A percentile compares a stretch with the other conserved stretches of the same genome.
These are phyloP conservation scores for Colletotrichum gigasporum DNA, from an alignment of 2,329 filamentous ascomycete species.

Conservation along the genomic window DNA sequence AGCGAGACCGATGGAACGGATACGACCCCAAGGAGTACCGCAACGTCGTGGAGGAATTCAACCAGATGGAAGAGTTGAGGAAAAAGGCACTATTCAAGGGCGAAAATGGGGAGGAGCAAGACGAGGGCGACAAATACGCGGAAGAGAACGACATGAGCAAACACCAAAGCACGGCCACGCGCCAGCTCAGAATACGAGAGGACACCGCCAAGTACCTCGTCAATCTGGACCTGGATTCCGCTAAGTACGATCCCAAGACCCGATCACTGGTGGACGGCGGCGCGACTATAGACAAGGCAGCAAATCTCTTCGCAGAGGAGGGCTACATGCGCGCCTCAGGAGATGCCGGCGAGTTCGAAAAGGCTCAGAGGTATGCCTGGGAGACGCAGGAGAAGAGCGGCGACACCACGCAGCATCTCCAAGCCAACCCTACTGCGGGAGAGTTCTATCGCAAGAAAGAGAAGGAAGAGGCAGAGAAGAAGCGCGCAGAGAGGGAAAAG, in stretches of 20 bases:
- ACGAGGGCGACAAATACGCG: constrained; percentile 80
- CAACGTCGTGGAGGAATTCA: constrained; percentile 87
- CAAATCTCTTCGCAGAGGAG: constrained; percentile 88
- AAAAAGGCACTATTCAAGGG: constrained; percentile 57
- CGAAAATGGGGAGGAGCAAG: constrained; percentile 59
- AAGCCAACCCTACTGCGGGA: constrained; percentile 95
- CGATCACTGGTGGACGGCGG: constrained; percentile 88
- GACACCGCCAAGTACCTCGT: constrained; percentile 97
- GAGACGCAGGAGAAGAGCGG: constrained; percentile 88
- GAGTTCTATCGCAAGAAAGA: constrained; percentile 86
- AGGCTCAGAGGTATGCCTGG: constrained; percentile 91
- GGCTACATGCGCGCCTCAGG: constrained; percentile 90
- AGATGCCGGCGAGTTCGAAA: constrained; percentile 92
- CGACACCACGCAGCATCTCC: constrained; percentile 84
- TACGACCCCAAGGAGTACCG: constrained; percentile 90
- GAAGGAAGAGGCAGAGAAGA: constrained; percentile 74
- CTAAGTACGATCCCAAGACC: constrained; percentile 97
- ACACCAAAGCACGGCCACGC: constrained; percentile 88
- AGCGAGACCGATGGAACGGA: constrained; percentile 98
- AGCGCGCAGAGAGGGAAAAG: constrained; percentile 74
- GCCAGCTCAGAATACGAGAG: constrained; percentile 90
- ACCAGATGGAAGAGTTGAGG: constrained; percentile 83
- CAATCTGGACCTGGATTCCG: constrained; percentile 94
- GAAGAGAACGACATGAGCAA: constrained; percentile 97
- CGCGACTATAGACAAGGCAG: constrained; percentile 81